Conservation (phyloP, 495 filamentous ascomycete genomes). For the Penicillium ochrochloron region DNA sequence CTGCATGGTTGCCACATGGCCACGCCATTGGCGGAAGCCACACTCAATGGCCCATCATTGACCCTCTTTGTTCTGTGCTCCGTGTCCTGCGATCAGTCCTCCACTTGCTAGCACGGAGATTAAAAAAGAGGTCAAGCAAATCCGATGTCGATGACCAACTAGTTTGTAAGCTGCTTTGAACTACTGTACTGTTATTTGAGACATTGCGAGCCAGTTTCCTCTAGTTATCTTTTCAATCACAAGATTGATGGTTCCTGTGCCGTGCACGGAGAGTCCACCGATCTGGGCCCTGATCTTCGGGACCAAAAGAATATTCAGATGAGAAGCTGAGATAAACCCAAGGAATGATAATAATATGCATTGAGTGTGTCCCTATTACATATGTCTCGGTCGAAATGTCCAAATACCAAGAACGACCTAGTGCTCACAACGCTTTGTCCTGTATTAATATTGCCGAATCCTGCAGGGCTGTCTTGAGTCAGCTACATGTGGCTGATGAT, state of each 20-base stretch:
- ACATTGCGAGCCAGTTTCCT: background rate
- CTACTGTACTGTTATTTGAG: background rate
- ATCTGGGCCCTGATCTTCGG: background rate
- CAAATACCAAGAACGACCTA: background rate
- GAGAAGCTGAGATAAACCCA: background rate
- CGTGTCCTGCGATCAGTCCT: background rate
- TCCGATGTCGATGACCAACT: background rate
- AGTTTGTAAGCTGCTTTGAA: background rate
- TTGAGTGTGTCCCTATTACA: background rate
- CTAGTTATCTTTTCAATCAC: background rate
- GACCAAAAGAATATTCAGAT: background rate
- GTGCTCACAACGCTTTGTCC: background rate
- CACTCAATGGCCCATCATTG: background rate
- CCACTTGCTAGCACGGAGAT: background rate
- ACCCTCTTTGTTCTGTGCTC: background rate
- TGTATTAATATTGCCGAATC: background rate
- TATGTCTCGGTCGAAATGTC: background rate
- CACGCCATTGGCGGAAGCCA: slow-evolving; percentile 1
- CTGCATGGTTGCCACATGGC: background rate
- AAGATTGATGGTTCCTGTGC: background rate
- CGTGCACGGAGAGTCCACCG: background rate
- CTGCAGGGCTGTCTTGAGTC: too few species aligned
- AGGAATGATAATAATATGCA: background rate
- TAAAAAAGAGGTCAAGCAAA: background rate
- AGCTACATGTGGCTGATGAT: background rate